Base-by-base conservation (phyloP, 495 filamentous ascomycete species). In the Aspergillus bridgeri region DNA sequence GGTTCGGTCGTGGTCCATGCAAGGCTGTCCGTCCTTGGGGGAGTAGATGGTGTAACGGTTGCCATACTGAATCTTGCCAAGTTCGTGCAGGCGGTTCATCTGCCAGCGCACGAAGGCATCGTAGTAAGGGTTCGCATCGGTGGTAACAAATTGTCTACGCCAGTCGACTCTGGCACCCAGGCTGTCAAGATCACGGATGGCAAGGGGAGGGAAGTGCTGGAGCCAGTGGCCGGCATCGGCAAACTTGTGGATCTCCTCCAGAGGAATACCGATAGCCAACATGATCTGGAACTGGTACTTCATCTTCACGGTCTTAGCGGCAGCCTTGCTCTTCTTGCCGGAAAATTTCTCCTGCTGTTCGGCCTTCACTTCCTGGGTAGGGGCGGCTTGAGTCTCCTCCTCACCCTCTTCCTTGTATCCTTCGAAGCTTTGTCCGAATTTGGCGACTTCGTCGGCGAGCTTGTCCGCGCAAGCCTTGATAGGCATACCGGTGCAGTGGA, bases 401-500 rank as follows among this genome's bases (percentile, higher is more conserved):
- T 83, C 82, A 13, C 79, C 78, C 54, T 83, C 83, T 53, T 84
- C 85, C 47, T 83, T 71, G 67, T 89, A 92, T 15, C 80, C 72
- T 70, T 93, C 89, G 62, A 98, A 98, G 64, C 89, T 83, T 67
- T 86, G 74, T 21, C 94, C 95, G 69, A 98, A 98, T 75, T 89
- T 79, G 74, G 90, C 83, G 17, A 96, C 83, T 68, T 98, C 95
- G 53, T 93, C 87, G 48, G 81, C 79, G 38, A 98, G 85, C 75
- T 97, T 98, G 75, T 98, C 94, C 23, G 94, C 93, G 67, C 89
- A 96, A 5, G 94, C 92, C 72, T 96, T 97, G 76, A 98, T 98
- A 5, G 94, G 92, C 85, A 98, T 93, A 68, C 94, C 94, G 0
- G 95, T 97, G 75, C 91, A 95, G 76, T 98, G 94, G 75, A 89